These are phyloP conservation scores for Coffea canephora DNA, from an alignment of 257 asterid species.

Conservation along the genomic window DNA sequence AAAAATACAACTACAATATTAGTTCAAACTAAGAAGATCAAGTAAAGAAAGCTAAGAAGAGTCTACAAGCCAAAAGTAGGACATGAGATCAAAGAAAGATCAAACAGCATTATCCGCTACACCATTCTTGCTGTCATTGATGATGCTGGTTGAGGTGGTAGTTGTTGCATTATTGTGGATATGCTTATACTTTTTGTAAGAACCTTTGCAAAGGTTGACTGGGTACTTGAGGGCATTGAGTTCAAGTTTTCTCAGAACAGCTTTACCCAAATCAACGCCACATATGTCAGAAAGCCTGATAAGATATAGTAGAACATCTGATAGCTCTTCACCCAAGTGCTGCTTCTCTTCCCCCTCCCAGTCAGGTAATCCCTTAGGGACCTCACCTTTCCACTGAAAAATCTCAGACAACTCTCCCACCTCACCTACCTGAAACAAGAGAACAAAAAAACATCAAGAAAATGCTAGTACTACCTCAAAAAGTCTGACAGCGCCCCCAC, in stretches of 20 bases:
- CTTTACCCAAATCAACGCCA: slow-evolving; percentile 59
- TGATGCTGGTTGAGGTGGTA: slow-evolving; percentile 16
- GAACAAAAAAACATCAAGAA: not conserved
- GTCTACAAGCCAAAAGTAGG: not conserved
- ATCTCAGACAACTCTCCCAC: slow-evolving; percentile 68
- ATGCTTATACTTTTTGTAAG: slow-evolving; percentile 29
- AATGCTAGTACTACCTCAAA: not conserved
- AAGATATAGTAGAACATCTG: slow-evolving; percentile 63
- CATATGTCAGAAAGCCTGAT: slow-evolving; percentile 55
- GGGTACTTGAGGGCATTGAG: slow-evolving; percentile 63
- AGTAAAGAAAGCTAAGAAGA: not conserved
- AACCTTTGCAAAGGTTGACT: slow-evolving; percentile 36
- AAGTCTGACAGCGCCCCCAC: not conserved
- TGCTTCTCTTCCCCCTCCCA: slow-evolving; percentile 59
- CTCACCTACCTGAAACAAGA: slow-evolving; percentile 56
- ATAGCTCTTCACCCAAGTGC: slow-evolving; percentile 64
- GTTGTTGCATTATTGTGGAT: slow-evolving; percentile 12
- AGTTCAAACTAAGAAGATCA: not conserved
- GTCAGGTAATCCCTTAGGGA: slow-evolving; percentile 47
- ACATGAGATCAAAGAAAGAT: slow-evolving; percentile 6
- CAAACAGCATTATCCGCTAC: slow-evolving; percentile 19
- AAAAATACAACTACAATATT: slow-evolving; percentile 3
- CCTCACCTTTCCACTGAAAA: slow-evolving; percentile 79
- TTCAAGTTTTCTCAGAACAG: slow-evolving; percentile 55
- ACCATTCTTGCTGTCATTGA: slow-evolving; percentile 17